Percentiles rank a stretch among this genome's conserved stretches.
Conservation (phyloP, 2,329 filamentous ascomycete genomes). For the Claviceps cyperi region DNA sequence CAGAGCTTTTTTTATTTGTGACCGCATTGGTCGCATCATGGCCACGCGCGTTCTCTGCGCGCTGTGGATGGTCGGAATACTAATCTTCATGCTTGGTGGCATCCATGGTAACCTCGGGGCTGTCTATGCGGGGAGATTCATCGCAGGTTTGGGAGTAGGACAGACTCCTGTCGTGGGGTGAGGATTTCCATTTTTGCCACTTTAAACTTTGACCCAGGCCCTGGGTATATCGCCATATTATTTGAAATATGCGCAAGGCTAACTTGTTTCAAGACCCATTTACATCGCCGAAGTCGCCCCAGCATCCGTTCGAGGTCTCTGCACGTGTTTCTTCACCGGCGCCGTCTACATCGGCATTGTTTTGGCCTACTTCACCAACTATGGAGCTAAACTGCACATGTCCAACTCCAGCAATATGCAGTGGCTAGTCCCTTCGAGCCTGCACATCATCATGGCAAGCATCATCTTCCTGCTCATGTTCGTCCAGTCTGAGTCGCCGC, state of each 20-base stretch:
- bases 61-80: conserved; percentile 43
- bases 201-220: no score
- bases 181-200: conserved; percentile 1
- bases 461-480: conserved; percentile 58
- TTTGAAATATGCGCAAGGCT: no score
- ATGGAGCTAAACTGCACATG: conserved; percentile 39
- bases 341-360: conserved; percentile 64
- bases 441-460: conserved; percentile 65
- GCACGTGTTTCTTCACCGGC: conserved; percentile 42
- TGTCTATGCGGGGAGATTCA: conserved; percentile 52
- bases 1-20: conserved; percentile 44
- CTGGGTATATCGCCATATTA: no score
- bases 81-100: conserved; percentile 39
- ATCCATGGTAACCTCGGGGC: conserved; percentile 37
- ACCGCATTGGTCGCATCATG: conserved; percentile 46
- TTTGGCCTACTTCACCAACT: conserved; percentile 64
- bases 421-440: conserved; percentile 55
- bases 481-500: conserved; percentile 54
- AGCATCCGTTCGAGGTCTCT: conserved; percentile 54
- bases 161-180: conserved; percentile 50
- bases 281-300: conserved; percentile 63
- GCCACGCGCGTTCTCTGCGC: conserved; percentile 43
- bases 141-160: conserved; percentile 51
- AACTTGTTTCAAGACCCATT: conserved; percentile 30
- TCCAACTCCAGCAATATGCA: conserved; percentile 29